Conservation (phyloP, 495 filamentous ascomycete genomes). For the Viridothelium virens region DNA sequence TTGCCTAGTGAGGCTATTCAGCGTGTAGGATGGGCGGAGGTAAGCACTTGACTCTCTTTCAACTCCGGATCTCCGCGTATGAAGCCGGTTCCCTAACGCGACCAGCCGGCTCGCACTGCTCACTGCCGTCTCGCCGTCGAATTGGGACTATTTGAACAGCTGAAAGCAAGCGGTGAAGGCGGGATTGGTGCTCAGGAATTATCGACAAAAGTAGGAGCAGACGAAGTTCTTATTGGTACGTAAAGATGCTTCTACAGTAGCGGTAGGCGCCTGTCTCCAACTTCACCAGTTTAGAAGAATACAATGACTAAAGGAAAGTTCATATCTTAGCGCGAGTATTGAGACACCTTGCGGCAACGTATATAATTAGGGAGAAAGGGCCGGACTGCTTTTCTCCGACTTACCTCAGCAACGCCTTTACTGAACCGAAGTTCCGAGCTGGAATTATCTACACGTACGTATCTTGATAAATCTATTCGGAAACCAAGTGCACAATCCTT, state of each 20-base stretch:
- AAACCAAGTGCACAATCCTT: too few species aligned
- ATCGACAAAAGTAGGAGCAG: conserved; percentile 28
- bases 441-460: background rate
- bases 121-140: conserved; percentile 36
- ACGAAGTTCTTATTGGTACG: conserved; percentile 25
- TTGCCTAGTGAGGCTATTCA: conserved; percentile 3
- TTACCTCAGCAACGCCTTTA: background rate
- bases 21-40: conserved; percentile 34
- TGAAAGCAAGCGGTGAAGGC: conserved; percentile 27
- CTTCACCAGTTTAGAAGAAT: too few species aligned
- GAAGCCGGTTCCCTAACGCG: background rate
- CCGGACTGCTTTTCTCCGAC: background rate
- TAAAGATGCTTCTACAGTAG: background rate
- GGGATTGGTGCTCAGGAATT: conserved; percentile 28
- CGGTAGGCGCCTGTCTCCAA: too few species aligned
- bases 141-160: conserved; percentile 33
- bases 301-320: too few species aligned
- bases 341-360: conserved; percentile 1
- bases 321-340: background rate
- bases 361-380: background rate
- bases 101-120: conserved; percentile 36
- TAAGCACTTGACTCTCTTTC: conserved; percentile 13
- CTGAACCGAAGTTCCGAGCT: background rate
- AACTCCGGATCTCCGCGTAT: too few species aligned
- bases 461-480: background rate